These are phyloP conservation scores for Penicillium occitanis DNA, from an alignment of 2,329 filamentous ascomycete genomes.

Conservation along the genomic window DNA sequence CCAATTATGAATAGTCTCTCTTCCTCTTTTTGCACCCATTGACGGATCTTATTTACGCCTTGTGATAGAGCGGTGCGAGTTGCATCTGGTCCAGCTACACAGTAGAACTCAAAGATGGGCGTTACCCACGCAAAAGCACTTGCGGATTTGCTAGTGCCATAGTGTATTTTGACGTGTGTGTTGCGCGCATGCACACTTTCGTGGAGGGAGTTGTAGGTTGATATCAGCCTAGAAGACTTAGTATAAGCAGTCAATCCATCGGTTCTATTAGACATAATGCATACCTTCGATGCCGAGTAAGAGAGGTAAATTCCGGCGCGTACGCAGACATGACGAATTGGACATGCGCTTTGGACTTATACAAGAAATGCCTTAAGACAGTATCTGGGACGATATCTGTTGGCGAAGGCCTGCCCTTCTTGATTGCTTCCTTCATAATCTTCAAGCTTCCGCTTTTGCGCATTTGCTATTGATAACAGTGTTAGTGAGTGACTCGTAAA, in stretches of 20 bases:
- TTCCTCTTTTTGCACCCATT: constrained; percentile 90
- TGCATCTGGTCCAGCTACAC: constrained; percentile 75
- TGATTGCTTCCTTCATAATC: constrained; percentile 70
- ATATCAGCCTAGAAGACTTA: constrained; percentile 61
- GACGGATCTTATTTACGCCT: constrained; percentile 82
- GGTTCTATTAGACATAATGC: constrained; percentile 20
- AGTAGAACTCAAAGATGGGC: constrained; percentile 89
- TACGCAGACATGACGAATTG: constrained; percentile 92
- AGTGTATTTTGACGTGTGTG: constrained; percentile 80
- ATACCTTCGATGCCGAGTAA: constrained; percentile 63
- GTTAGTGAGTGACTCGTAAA: background rate
- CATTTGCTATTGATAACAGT: constrained; percentile 56
- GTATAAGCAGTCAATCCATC: constrained; percentile 21
- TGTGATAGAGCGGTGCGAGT: constrained; percentile 69
- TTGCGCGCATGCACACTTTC: constrained; percentile 80
- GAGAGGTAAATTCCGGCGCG: constrained; percentile 62
- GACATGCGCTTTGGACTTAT: constrained; percentile 91
- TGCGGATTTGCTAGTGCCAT: constrained; percentile 71
- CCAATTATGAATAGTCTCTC: constrained; percentile 95
- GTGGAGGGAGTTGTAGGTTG: constrained; percentile 81
- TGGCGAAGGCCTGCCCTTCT: constrained; percentile 67
- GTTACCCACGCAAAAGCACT: constrained; percentile 89
- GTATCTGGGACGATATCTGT: constrained; percentile 77
- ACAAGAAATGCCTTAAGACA: constrained; percentile 85
- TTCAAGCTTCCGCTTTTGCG: constrained; percentile 72